Base-by-base conservation (phyloP, 768 basidiomycete genomes). In the Tulasnella sp. region DNA sequence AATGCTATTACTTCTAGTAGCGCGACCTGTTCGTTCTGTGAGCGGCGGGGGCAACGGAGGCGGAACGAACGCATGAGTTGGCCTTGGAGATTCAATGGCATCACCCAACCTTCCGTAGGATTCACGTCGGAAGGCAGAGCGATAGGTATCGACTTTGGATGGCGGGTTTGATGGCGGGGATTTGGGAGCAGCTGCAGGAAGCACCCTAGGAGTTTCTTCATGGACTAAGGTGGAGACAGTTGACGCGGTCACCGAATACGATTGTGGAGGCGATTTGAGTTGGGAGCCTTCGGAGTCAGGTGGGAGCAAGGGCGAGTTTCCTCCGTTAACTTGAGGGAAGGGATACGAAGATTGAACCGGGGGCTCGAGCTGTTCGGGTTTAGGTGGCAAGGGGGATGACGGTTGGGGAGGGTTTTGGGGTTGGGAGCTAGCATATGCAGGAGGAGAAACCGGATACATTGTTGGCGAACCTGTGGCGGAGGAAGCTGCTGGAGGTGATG, bases 1-100 rank as follows among this genome's bases (percentile, higher is more conserved):
- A 27, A 79, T 76, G 34, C 77, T 78, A 39, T 42, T 71, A 21
- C 77, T 78, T 31, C 77, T 21, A 27, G 62, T 68, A 34, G 27
- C 27, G 16, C 62, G 62, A 14, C 34, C 39, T 42, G 73, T 40
- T 27, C 73, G 18, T 40, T 40, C 73, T 8, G 73, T 9, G n/a
- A 40, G 73, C 34, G 39, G 73, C 24, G 73, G 73, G 42, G 73
- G 39, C 73, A 40, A 40, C 10, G 44, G 73, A 74, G 73, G 73
- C 14, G 39, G 27, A 9, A 38, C 38, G 44, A 46, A 40, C 27
- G 73, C 39, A 12, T 40, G 38, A 14, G 38, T 74, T 74, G 39
- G 62, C 18, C 62, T 7, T 68, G 62, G 62, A 68, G 62, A 68
- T 68, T 68, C 62, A 31, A 68, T 68, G n/a, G n/a, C 62, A 34